These are phyloP conservation scores for Phialophora expanda DNA, from an alignment of 2,329 filamentous ascomycete genomes.

Conservation along the genomic window DNA sequence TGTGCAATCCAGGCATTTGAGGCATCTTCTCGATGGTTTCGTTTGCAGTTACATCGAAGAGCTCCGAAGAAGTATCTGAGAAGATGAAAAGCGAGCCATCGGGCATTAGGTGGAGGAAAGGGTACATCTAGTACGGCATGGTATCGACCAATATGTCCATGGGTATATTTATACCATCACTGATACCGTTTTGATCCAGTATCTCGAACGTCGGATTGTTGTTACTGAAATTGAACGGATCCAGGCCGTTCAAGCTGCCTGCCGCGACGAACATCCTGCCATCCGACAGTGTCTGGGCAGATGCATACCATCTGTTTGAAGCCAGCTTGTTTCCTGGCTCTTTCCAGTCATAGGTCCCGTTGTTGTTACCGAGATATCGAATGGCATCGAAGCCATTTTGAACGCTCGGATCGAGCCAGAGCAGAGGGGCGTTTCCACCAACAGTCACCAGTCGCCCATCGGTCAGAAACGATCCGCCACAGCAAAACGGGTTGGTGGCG, in stretches of 20 bases:
- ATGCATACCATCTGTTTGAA: constrained; percentile 65
- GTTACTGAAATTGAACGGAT: constrained; percentile 60
- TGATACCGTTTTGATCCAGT: constrained; percentile 56
- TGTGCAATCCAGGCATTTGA: constrained; percentile 61
- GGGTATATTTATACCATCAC: constrained; percentile 54
- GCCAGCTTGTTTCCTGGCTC: constrained; percentile 63
- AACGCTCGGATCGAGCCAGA: constrained; percentile 63
- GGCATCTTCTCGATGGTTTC: constrained; percentile 55
- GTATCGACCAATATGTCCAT: constrained; percentile 63
- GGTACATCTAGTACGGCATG: constrained; percentile 69
- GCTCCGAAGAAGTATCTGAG: constrained; percentile 60
- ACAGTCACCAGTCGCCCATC: constrained; percentile 62
- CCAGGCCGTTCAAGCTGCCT: constrained; percentile 63
- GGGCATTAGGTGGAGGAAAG: constrained; percentile 64
- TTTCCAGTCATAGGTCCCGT: constrained; percentile 56
- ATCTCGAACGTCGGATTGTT: constrained; percentile 70
- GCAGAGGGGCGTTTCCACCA: constrained; percentile 63
- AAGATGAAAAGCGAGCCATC: constrained; percentile 65
- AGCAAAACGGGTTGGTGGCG: constrained; percentile 65
- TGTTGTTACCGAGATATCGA: constrained; percentile 59
- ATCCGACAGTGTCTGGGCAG: constrained; percentile 64
- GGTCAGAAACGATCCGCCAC: constrained; percentile 63
- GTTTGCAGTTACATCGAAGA: constrained; percentile 59
- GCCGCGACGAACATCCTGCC: constrained; percentile 64
- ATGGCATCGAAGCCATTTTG: constrained; percentile 64